Conservation (phyloP, 176 grass and related monocot genomes). For the Puccinellia tenuiflora region DNA sequence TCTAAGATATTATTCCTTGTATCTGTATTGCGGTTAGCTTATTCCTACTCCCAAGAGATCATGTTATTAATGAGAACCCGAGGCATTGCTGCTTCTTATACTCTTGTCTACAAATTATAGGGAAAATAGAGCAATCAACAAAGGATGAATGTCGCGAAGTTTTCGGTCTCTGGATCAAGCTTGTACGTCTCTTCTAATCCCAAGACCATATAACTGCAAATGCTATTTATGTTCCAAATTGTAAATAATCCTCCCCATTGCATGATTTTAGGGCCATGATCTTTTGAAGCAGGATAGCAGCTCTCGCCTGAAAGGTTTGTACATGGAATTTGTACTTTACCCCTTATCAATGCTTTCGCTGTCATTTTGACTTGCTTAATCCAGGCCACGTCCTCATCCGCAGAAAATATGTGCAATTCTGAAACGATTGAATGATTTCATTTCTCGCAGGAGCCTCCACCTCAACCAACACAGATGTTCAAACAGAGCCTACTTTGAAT, state of each 20-base stretch:
- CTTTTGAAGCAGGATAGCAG: conserved; percentile 58
- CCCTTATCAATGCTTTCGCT: not conserved
- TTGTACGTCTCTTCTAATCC: conserved; percentile 42
- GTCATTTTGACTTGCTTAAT: not conserved
- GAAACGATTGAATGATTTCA: not conserved
- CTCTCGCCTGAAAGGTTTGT: conserved; percentile 51
- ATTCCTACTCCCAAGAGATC: not conserved
- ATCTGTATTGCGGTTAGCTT: conserved; percentile 5
- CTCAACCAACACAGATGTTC: not conserved
- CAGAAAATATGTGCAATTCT: not conserved
- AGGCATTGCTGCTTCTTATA: not conserved
- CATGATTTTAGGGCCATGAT: conserved; percentile 73
- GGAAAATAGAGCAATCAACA: conserved; percentile 96
- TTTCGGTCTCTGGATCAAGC: conserved; percentile 70
- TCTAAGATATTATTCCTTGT: conserved; percentile 11
- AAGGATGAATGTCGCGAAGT: conserved; percentile 97
- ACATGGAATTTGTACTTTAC: not conserved
- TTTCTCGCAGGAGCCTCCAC: conserved; percentile 19
- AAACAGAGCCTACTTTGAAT: conserved; percentile 23
- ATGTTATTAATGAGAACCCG: not conserved
- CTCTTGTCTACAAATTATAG: conserved; percentile 39
- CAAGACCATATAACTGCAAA: not conserved
- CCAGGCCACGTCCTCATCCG: not conserved
- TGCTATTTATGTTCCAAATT: conserved; percentile 17
- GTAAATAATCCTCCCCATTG: conserved; percentile 11